Conservation (phyloP, 2,329 filamentous ascomycete genomes). For the Penicillium aurantiogriseum region DNA sequence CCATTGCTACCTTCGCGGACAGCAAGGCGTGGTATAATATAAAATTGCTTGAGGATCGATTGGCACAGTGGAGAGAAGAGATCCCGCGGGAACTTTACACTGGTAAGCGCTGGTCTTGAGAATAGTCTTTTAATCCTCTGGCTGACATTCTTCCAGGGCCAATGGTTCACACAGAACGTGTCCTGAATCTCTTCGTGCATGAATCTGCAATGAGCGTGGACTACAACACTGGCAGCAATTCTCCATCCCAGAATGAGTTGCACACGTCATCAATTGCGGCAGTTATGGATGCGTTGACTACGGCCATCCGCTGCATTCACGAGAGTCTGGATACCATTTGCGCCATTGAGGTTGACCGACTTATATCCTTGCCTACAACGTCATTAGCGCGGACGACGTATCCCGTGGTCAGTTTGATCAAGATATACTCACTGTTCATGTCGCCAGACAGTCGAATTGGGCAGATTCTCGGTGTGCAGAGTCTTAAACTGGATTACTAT, state of each 20-base stretch:
- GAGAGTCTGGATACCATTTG: conserved; percentile 65
- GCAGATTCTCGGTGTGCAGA: conserved; percentile 66
- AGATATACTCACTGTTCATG: conserved; percentile 68
- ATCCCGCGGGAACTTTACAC: conserved; percentile 55
- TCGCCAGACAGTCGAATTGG: conserved; percentile 65
- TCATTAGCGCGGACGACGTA: conserved; percentile 71
- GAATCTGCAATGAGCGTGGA: conserved; percentile 71
- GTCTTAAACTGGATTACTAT: conserved; percentile 65
- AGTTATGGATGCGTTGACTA: conserved; percentile 65
- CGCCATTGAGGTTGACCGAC: conserved; percentile 56
- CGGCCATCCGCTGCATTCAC: conserved; percentile 67
- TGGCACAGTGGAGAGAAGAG: conserved; percentile 59
- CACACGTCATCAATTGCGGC: conserved; percentile 50
- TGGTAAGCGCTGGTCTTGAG: conserved; percentile 48
- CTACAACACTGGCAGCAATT: conserved; percentile 44
- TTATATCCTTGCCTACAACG: conserved; percentile 68
- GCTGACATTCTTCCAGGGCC: conserved; percentile 48
- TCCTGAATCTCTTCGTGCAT: conserved; percentile 71
- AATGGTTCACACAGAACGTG: conserved; percentile 62
- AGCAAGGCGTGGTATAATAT: conserved; percentile 63
- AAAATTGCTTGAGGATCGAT: conserved; percentile 62
- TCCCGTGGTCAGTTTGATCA: conserved; percentile 69
- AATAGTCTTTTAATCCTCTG: background rate
- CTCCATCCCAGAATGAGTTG: conserved; percentile 22
- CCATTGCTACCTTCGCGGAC: conserved; percentile 57